phyloP scores from a whole-genome alignment of 495 filamentous ascomycete genomes.

The Rhizodiscina lignyota region DNA sequence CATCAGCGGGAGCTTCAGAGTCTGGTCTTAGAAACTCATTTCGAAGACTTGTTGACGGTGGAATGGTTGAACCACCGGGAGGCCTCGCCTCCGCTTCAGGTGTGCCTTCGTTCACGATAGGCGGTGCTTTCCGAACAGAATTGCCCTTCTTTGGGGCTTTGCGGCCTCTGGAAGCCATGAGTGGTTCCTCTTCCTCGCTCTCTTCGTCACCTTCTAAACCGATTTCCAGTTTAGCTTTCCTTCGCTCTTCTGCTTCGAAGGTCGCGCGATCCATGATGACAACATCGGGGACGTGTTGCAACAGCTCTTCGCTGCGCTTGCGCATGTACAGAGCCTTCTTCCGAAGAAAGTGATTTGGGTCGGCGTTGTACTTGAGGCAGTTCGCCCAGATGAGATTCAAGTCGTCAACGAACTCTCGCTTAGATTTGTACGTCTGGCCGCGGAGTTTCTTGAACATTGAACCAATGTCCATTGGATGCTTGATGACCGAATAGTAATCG shows the following conservation, averaged over 20 bases:
- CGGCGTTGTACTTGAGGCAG: conserved; percentile 87
- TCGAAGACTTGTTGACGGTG: conserved; percentile 31
- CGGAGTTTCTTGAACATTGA: conserved; percentile 98
- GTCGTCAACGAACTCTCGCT: conserved; percentile 86
- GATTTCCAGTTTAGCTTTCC: conserved; percentile 52
- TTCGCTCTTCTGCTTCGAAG: conserved; percentile 88
- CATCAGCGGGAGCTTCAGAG: conserved; percentile 45
- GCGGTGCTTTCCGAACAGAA: conserved; percentile 49
- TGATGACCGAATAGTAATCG: conserved; percentile 90
- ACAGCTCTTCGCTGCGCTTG: conserved; percentile 88
- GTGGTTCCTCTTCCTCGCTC: conserved; percentile 86
- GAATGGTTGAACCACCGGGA: conserved; percentile 30
- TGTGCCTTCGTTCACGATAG: conserved; percentile 49
- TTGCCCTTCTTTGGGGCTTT: conserved; percentile 70
- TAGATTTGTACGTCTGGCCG: conserved; percentile 70
- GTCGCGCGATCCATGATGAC: conserved; percentile 77
- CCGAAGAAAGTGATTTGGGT: conserved; percentile 69
- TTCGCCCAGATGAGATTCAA: conserved; percentile 93
- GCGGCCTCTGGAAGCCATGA: conserved; percentile 89
- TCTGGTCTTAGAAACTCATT: conserved; percentile 38
- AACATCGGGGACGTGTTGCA: conserved; percentile 88
- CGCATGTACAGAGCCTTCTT: conserved; percentile 93
- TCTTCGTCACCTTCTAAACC: conserved; percentile 71
- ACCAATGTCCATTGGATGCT: conserved; percentile 94
- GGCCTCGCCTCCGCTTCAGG: conserved; percentile 50